Evolutionary conservation across 2,329 filamentous ascomycete species (phyloP).

Genomic region (Juglanconis juglandina): DNA sequence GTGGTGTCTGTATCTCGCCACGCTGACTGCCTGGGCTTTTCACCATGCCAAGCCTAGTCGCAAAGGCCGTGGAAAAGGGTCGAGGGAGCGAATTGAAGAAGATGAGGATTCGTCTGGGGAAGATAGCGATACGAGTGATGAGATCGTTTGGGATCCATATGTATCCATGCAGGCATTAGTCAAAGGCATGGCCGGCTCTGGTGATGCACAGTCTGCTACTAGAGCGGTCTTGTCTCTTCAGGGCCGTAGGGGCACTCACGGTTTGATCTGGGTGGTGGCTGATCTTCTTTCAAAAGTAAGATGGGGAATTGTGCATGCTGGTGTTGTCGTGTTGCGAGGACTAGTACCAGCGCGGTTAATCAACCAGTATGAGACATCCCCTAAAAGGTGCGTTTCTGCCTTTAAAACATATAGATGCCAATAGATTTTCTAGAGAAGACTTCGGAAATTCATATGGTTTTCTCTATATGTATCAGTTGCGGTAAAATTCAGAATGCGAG

Average conservation of each 20-base stretch:
- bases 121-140: slow-evolving; percentile 31
- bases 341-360: slow-evolving; percentile 30
- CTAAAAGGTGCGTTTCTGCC: no score
- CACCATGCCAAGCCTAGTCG: slow-evolving; percentile 38
- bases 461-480: no score
- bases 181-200: slow-evolving; percentile 34
- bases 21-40: slow-evolving; percentile 56
- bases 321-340: slow-evolving; percentile 51
- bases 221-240: slow-evolving; percentile 33
- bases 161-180: slow-evolving; percentile 46
- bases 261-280: slow-evolving; percentile 53
- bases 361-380: slow-evolving; percentile 24
- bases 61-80: neutral
- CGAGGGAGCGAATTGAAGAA: slow-evolving; percentile 23
- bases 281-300: slow-evolving; percentile 52
- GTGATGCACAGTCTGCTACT: slow-evolving; percentile 23
- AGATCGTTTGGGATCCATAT: slow-evolving; percentile 48
- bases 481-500: no score
- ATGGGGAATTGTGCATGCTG: slow-evolving; percentile 62
- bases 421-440: no score
- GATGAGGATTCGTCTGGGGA: neutral
- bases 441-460: no score
- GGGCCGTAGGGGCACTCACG: slow-evolving; percentile 47
- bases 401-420: no score
- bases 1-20: slow-evolving; percentile 60